These are phyloP conservation scores for Alternaria triticina DNA, from an alignment of 2,329 filamentous ascomycete genomes.

Conservation along the genomic window DNA sequence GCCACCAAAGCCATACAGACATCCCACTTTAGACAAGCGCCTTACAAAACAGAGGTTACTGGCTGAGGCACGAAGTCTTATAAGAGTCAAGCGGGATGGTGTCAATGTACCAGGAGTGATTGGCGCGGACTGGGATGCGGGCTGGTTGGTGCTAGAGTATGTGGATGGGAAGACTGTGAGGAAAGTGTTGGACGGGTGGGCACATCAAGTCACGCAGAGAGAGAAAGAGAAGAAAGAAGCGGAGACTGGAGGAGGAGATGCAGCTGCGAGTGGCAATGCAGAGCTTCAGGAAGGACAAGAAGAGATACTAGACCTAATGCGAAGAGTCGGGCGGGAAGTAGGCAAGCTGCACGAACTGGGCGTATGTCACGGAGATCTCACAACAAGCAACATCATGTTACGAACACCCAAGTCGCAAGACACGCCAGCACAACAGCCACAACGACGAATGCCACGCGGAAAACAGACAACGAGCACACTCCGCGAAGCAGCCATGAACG, in stretches of 20 bases:
- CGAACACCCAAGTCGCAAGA: conserved; percentile 1
- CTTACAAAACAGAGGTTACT: conserved; percentile 87
- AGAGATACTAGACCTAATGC: conserved; percentile 63
- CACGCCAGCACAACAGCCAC: background rate
- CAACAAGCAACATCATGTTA: conserved; percentile 96
- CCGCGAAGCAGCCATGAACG: conserved; percentile 32
- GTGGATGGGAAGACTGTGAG: conserved; percentile 71
- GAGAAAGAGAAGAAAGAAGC: background rate
- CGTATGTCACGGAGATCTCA: conserved; percentile 92
- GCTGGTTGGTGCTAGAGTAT: conserved; percentile 62
- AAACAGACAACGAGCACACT: conserved; percentile 27
- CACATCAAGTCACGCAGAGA: conserved; percentile 50
- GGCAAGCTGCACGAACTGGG: conserved; percentile 82
- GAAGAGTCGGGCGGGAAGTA: conserved; percentile 72
- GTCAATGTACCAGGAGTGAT: conserved; percentile 83
- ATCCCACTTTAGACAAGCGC: conserved; percentile 85
- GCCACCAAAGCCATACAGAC: conserved; percentile 88
- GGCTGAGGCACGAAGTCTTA: conserved; percentile 85
- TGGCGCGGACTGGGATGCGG: conserved; percentile 66
- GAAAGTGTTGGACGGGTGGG: conserved; percentile 70
- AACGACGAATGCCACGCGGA: conserved; percentile 5
- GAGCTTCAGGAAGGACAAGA: conserved; percentile 30
- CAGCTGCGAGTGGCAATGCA: conserved; percentile 12
- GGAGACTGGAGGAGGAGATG: background rate
- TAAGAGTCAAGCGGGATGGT: conserved; percentile 78